These are phyloP conservation scores for Neoascochyta sp. DNA, from an alignment of 2,329 filamentous ascomycete genomes.

Conservation along the genomic window DNA sequence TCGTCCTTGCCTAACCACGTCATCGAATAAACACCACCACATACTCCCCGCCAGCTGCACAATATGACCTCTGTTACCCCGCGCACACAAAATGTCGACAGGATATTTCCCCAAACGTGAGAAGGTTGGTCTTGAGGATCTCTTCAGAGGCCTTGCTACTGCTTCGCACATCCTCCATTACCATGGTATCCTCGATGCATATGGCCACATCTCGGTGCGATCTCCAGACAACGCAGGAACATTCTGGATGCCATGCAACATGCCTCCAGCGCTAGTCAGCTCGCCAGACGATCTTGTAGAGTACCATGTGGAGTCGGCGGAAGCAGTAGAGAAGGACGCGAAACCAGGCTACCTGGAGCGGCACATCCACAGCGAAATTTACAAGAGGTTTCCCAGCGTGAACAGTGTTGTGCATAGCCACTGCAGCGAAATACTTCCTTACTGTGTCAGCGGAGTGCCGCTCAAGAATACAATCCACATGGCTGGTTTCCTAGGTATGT, in stretches of 20 bases:
- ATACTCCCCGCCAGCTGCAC: background rate
- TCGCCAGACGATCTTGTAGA: conserved; percentile 43
- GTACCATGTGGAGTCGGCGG: conserved; percentile 44
- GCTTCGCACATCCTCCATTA: conserved; percentile 53
- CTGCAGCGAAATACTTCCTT: conserved; percentile 42
- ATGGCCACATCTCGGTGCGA: conserved; percentile 54
- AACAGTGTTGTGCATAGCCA: conserved; percentile 47
- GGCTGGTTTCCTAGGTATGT: conserved; percentile 43
- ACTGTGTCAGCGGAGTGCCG: conserved; percentile 41
- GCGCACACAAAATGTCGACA: conserved; percentile 25
- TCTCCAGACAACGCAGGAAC: conserved; percentile 47
- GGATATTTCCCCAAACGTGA: conserved; percentile 40
- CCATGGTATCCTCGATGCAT: conserved; percentile 52
- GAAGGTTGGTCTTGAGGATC: conserved; percentile 37
- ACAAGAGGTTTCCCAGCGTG: conserved; percentile 44
- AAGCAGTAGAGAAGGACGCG: conserved; percentile 32
- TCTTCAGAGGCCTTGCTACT: conserved; percentile 42
- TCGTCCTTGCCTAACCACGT: conserved; percentile 13
- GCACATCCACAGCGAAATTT: conserved; percentile 46
- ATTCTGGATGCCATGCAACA: conserved; percentile 46
- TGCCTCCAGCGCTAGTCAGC: conserved; percentile 44
- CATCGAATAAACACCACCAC: conserved; percentile 13
- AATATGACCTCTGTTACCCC: conserved; percentile 3
- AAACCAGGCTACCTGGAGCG: conserved; percentile 42
- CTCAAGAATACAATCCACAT: conserved; percentile 40